Base-by-base conservation (phyloP, 2,329 filamentous ascomycete genomes). In the Periconia digitata region DNA sequence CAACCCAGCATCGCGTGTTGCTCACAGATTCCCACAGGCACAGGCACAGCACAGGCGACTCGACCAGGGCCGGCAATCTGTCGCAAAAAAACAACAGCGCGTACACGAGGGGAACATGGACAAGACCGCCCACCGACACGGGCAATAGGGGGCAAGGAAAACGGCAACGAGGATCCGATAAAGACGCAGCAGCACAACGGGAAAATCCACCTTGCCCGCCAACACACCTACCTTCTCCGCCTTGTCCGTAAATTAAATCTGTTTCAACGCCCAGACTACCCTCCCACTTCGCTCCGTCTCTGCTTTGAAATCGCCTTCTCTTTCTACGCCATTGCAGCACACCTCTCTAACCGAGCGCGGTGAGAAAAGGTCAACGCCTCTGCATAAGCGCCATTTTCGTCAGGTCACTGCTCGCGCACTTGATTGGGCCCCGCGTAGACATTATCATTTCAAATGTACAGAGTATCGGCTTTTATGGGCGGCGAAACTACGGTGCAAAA, bases 371-470 rank as follows among this genome's bases (percentile, higher is more conserved):
- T 48, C 55, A 70, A 68, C 66, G 66, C 68, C 59, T 65, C 61
- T 69, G 67, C 67, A 70, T 69, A 68, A 70, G 66, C 66, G 66
- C 56, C 59, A 58, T 56, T 60, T 59, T 64, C 60, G 62, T 57
- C 64, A 51, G 53, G 55, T 36, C 44, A 8, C 36, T 21, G 20
- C 18, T 43, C n/a, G 15, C 10, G 12, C 39, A 45, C 39, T n/a
- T 63, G 53, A 70, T 70, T 69, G 66, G 67, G 23, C 44, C 2
- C 17, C 43, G 39, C 5, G 27, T 8, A 46, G 41, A 40, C 43
- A 43, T 58, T 55, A 53, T 51, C 54, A 55, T 64, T n/a, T n/a
- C n/a, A n/a, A n/a, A 27, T 27, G 24, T 32, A 15, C 27, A 32
- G 27, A 32, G 27, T 63, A 61, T 59, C 63, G 64, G 61, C 63